Evolutionary conservation across 208 protist genomes (phyloP), one percentile per base, ranked within the genome.

Genomic region (Leishmania aethiopica): DNA sequence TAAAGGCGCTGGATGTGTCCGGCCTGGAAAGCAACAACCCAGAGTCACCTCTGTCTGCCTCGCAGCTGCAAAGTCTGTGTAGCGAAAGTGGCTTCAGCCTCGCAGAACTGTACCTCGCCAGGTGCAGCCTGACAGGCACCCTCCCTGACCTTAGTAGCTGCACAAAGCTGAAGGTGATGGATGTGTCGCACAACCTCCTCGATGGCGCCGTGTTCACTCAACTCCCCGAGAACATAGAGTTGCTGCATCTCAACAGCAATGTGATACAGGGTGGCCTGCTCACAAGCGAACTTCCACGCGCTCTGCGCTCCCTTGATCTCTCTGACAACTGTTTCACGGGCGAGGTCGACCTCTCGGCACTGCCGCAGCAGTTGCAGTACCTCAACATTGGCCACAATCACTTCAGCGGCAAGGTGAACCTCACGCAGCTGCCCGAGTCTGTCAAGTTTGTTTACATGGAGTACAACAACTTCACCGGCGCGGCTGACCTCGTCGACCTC

Each of bases 391-490:
- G 89, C 70, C 19, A 84, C 59, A 92, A 92, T 71, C 19, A 70
- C 7, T 84, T 92, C 59, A 83, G 15, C 57, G 89, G 89, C 3
- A 28, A 19, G 19, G 71, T 92, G 42, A 75, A 85, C 78, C 72
- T 90, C 51, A 84, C 82, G 25, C n/a, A 81, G 79, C 84, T 92
- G 1, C 86, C 86, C 10, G 86, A 90, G 32, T 75, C 79, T n/a
- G 80, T 84, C 25, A 77, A 59, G 51, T 87, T 82, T 70, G 78
- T 89, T 13, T 85, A 88, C 71, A 53, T 92, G 35, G 82, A 92
- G 76, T 25, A 84, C 75, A 92, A 92, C 72, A 62, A 80, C 51
- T 92, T 92, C 83, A 76, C 80, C 53, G 89, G 89, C 2, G 81
- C 74, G 47, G 80, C 82, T 11, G 62, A 92, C 47, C 67, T 92